Conservation (phyloP, 768 basidiomycete species). For the Leccinum olivaceopallidum region DNA sequence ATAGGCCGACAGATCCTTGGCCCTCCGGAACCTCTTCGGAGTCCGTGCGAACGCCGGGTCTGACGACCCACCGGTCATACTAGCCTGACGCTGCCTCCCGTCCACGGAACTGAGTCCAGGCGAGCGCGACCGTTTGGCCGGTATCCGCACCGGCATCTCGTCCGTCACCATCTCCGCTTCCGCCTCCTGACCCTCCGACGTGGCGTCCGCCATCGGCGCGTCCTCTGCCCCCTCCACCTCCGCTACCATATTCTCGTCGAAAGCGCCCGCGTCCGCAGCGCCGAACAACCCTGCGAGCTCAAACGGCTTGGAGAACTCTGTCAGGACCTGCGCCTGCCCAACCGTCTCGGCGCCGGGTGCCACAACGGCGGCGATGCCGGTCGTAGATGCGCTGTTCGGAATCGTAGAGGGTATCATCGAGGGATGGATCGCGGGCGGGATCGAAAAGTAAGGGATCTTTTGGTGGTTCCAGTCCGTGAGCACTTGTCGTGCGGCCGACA, state of each 20-base stretch:
- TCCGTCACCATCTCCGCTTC: conserved; percentile 42
- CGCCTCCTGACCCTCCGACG: conserved; percentile 30
- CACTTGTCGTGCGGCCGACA: conserved; percentile 78
- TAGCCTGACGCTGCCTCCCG: background rate
- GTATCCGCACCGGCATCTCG: conserved; percentile 34
- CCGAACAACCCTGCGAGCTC: conserved; percentile 80
- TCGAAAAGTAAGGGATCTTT: conserved; percentile 88
- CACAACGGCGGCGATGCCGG: conserved; percentile 26
- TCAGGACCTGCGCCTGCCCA: conserved; percentile 79
- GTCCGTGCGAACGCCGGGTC: conserved; percentile 13
- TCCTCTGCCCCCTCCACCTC: conserved; percentile 5
- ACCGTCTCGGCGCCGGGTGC: conserved; percentile 79
- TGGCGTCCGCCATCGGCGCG: conserved; percentile 45
- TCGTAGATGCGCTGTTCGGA: conserved; percentile 28
- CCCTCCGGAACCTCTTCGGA: conserved; percentile 62
- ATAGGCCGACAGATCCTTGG: conserved; percentile 54
- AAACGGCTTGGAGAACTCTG: conserved; percentile 73
- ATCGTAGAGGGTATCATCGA: conserved; percentile 62
- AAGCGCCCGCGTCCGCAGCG: conserved; percentile 79
- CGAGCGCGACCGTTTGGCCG: conserved; percentile 28
- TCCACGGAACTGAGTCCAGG: background rate
- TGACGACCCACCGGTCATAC: background rate
- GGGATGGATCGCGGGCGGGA: conserved; percentile 77
- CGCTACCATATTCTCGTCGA: conserved; percentile 34
- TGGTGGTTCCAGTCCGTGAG: conserved; percentile 95